Evolutionary conservation across 2,329 filamentous ascomycete genomes (phyloP).

Genomic region (Claviceps maximensis): DNA sequence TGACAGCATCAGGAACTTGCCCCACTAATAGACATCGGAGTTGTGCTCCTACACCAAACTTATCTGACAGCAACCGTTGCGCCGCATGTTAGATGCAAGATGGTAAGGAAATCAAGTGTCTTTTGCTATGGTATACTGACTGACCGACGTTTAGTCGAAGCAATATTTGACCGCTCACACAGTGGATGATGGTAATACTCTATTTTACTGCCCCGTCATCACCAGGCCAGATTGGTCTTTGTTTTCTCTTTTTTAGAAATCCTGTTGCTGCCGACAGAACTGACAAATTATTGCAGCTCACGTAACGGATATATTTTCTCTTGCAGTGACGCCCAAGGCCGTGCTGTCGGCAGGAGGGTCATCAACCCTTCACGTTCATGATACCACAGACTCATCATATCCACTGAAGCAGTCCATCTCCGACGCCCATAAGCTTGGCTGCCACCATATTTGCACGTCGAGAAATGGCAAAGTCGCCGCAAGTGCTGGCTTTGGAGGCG

Average conservation of each 20-base stretch:
- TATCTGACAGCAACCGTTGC: neutral
- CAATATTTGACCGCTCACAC: conserved; percentile 94
- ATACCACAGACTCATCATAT: conserved; percentile 57
- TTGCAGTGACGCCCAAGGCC: conserved; percentile 60
- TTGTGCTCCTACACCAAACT: conserved; percentile 4
- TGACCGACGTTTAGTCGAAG: conserved; percentile 56
- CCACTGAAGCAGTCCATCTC: conserved; percentile 68
- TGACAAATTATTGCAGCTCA: conserved; percentile 44
- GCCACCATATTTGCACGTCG: conserved; percentile 71
- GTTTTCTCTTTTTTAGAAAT: neutral
- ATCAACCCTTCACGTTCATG: conserved; percentile 69
- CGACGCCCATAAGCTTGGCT: conserved; percentile 73
- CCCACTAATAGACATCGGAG: conserved; percentile 6
- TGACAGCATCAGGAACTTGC: neutral
- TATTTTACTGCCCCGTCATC: conserved; percentile 14
- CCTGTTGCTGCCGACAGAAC: neutral
- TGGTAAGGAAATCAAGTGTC: conserved; percentile 13
- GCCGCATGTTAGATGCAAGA: conserved; percentile 5
- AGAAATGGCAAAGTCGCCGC: conserved; percentile 60
- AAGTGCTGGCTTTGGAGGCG: conserved; percentile 79
- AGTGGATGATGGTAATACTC: conserved; percentile 61
- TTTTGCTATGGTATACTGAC: neutral
- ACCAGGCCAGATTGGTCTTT: neutral
- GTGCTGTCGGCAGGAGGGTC: conserved; percentile 78
- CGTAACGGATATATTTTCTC: conserved; percentile 68